These are phyloP conservation scores for Smithsoniella earleae DNA, from an alignment of 163 green algal species.

Conservation along the genomic window DNA sequence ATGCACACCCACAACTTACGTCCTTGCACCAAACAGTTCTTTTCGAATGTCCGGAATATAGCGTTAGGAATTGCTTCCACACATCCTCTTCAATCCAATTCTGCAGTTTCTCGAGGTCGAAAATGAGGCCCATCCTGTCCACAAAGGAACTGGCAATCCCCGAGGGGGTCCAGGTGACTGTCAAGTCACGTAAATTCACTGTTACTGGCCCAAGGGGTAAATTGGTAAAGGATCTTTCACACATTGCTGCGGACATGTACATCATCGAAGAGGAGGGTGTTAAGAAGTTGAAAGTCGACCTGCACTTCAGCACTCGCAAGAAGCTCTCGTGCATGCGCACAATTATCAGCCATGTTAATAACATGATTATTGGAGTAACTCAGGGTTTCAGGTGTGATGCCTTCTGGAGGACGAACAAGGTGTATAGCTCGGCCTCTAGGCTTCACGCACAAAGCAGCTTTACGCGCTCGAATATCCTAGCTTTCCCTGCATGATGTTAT, in stretches of 20 bases:
- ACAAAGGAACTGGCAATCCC: conserved; percentile 31
- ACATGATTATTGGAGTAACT: conserved; percentile 94
- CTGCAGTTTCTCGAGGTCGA: too few relatives aligned
- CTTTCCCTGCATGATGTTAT: too few relatives aligned
- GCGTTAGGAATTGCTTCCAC: too few relatives aligned
- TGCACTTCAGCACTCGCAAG: conserved; percentile 89
- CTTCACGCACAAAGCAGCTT: too few relatives aligned
- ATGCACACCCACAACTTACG: too few relatives aligned
- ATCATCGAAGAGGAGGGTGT: conserved; percentile 56
- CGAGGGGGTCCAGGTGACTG: conserved; percentile 35
- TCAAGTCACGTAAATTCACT: conserved; percentile 55
- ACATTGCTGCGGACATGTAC: conserved; percentile 83
- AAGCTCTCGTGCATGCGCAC: conserved; percentile 85
- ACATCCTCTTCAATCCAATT: too few relatives aligned
- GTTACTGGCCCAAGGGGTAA: conserved; percentile 75
- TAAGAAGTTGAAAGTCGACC: conserved; percentile 75
- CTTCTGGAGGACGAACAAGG: too few relatives aligned
- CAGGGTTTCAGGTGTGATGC: conserved; percentile 73
- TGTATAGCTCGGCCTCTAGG: too few relatives aligned
- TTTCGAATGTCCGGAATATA: too few relatives aligned
- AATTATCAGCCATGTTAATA: conserved; percentile 77
- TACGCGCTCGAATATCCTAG: too few relatives aligned
- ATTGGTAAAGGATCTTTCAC: conserved; percentile 75
- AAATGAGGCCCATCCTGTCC: conserved; percentile 31
- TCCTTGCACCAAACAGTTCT: too few relatives aligned